Base-by-base conservation (phyloP, 805 yeast genomes). In the Myxozyma vanderwaltii region DNA sequence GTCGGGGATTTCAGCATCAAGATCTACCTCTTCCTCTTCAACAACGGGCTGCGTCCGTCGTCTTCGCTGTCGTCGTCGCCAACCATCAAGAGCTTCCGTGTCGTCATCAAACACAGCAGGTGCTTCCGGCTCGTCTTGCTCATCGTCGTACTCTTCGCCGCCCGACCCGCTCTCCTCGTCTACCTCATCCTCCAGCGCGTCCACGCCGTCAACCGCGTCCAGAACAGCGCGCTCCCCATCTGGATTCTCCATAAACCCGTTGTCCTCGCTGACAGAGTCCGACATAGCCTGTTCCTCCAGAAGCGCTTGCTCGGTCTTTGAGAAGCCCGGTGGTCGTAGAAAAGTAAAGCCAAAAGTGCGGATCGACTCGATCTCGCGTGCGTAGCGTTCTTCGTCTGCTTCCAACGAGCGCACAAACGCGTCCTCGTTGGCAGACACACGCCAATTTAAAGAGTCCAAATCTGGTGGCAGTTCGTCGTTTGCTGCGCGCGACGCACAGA, bases 271-370 rank as follows among this genome's bases (percentile, higher is more conserved):
- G 29, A 54, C 65, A 1, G 65, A 60, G 23, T 62, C 65, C n/a
- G 63, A 59, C 52, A 55, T 21, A 6, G 48, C 60, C 41, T 60
- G 62, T 45, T 68, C 71, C 54, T 73, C 76, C 36, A 69, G 62
- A 39, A 69, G 43, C 23, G 69, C 68, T 29, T 71, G 72, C 63
- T 84, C 76, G 0, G 88, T 86, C 69, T 79, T 82, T 2, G 77
- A 75, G 8, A 84, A 67, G 0, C 90, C 91, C 10, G 86, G 77
- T 0, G 91, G 90, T 45, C 75, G 75, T 56, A 86, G 68, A 55
- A 75, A 76, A 13, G 75, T 65, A 70, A 75, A 77, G 0, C 89
- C 89, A 23, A 79, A 66, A 3, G 74, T 74, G 6, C 80, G 73
- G 31, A 82, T 73, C 17, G 53, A 39, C 7, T 58, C 53, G 35